Evolutionary conservation across 495 filamentous ascomycete species (phyloP), one percentile per base, ranked within the genome.

Genomic region (Annulohypoxylon maeteangense): DNA sequence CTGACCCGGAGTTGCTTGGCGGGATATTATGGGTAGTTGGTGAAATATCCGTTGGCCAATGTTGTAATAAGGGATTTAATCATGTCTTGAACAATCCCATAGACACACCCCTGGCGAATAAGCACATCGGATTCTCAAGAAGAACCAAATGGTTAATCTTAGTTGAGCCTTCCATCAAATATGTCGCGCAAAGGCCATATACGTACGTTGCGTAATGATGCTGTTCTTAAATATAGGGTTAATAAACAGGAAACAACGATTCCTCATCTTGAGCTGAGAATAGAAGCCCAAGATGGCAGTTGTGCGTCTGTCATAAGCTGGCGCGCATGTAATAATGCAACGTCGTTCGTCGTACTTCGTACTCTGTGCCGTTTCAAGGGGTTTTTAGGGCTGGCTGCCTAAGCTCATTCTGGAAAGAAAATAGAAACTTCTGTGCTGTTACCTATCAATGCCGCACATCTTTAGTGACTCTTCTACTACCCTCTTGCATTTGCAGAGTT

Each of bases 311-410:
- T 53, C 61, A 53, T 38, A 48, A 57, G 56, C n/a, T 51, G 44
- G 47, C 18, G 44, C 18, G 44, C 65, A 68, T 73, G 70, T 56
- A 66, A 69, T 61, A 68, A 68, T 73, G 70, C 61, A 66, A 69
- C 65, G 60, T 73, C 47, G 48, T 55, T 57, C 44, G 38, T 66
- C 51, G 48, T 36, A 51, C 22, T 65, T 66, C 51, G 48, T 45
- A 57, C 22, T 65, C 32, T 61, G 31, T 36, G 38, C 40, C 18
- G 70, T 73, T 73, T 73, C 70, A 66, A 58, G 62, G 62, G 50
- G 65, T 2, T 47, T n/a, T 34, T 44, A 25, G 20, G 54, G 54
- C 47, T 51, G 47, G 14, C 14, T 22, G n/a, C 40, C 44, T 47
- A 51, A 18, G 45, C 34, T 53, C 14, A 34, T 72, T 72, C 69